Conservation (phyloP, 306 rosid genomes). For the Quillaja saponaria region DNA sequence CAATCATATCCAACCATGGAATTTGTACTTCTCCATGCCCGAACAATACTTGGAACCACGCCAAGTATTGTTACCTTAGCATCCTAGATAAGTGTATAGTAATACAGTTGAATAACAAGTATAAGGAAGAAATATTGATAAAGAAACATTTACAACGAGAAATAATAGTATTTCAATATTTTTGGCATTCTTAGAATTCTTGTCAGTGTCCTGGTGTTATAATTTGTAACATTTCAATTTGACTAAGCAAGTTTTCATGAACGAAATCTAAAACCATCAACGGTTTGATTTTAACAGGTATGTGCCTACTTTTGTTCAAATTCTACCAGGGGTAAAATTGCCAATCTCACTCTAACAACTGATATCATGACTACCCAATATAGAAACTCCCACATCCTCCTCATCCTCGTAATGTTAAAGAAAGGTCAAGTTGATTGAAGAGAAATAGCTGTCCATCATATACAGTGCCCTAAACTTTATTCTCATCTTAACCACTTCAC, state of each 20-base stretch:
- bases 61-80: conserved; percentile 97
- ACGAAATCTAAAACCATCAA: no score
- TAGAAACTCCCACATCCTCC: background rate
- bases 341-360: conserved; percentile 6
- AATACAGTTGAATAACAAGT: no score
- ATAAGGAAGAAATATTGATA: no score
- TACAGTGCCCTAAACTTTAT: no score
- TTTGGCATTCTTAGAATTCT: conserved; percentile 13
- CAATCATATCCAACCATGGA: conserved; percentile 74
- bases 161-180: background rate
- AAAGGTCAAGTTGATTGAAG: conserved; percentile 17
- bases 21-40: conserved; percentile 81
- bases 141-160: no score
- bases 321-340: conserved; percentile 3
- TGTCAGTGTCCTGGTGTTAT: no score
- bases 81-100: conserved; percentile 47
- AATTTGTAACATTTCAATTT: background rate
- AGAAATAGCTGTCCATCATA: no score
- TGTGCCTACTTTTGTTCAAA: conserved; percentile 11
- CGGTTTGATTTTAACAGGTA: no score
- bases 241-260: no score
- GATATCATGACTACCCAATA: background rate
- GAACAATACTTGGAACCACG: conserved; percentile 87
- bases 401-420: background rate
- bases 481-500: no score